Base-by-base conservation (phyloP, 106 monocot genomes). In the Dioscorea alata region DNA sequence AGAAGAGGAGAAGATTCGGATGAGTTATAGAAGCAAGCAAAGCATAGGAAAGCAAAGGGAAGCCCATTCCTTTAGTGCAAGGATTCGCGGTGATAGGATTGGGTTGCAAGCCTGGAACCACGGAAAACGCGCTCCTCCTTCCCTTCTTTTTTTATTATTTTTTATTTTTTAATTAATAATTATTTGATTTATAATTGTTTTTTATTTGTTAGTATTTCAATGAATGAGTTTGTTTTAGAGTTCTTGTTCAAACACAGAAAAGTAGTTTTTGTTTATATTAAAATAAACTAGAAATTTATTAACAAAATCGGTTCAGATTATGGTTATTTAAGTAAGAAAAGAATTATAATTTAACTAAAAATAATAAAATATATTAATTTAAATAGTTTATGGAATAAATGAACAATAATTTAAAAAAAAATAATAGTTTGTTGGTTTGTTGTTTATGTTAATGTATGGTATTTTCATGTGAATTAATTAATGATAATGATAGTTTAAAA, bases 31-130 rank as follows among this genome's bases (percentile, higher is more conserved):
- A 56, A 56, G 56, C 69, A 56, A 56, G 69, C 69, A 69, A 28
- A 28, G 28, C 28, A 28, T 28, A 28, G 28, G 28, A 28, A 28
- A 28, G 28, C 28, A 28, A 3, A 28, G 28, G 28, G 28, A n/a
- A 70, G 34, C 70, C 59, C 53, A 25, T 69, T 69, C 52, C 57
- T 18, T 33, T 31, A 13, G 19, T 16, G 18, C 31, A n/a, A 19
- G 28, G 24, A 35, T 64, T 42, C 66, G 59, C 8, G 28, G 31
- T 68, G 60, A 62, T 73, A 35, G 68, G 23, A 18, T 73, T 57
- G 61, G 54, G 54, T 2, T 54, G 54, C 75, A 71, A 66, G 75
- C 23, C 65, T 76, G 66, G 75, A 71, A 71, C 67, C 75, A 75
- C 75, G 69, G 75, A 69, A 62, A 50, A 12, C 67, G 61, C 65